Base-by-base conservation (phyloP, 495 filamentous ascomycete species). In the Podospora pseudocomata region DNA sequence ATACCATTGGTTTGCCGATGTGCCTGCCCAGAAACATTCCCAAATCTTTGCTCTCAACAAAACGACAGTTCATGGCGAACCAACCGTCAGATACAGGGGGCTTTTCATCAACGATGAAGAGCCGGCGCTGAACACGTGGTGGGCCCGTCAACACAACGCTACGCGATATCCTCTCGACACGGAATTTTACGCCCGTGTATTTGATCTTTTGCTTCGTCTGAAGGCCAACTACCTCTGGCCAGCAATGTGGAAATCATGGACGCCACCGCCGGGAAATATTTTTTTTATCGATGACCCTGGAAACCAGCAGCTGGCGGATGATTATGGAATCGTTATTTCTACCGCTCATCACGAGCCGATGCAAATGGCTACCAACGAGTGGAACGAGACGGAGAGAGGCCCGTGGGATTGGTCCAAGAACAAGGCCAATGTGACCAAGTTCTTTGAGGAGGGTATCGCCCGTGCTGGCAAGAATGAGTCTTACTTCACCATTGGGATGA, bases 91-190 rank as follows among this genome's bases (percentile, higher is more conserved):
- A 71, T 91, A 88, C 74, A 81, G 88, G 2, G 88, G 87, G 19
- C 83, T 91, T 60, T 91, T 91, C 77, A 82, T 91, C 74, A 90
- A 91, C 75, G 88, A 90, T 68, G 87, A 91, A 67, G 83, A 85
- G 44, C 88, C 87, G 0, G 85, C 84, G 0, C 71, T 90, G 26
- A 75, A 72, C 67, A 71, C 57, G 11, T 75, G 73, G 73, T 75
- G 70, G 73, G 64, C 73, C 13, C 64, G 65, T 4, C 49, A 57
- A 13, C 63, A 75, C 67, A 71, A 71, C 49, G 70, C 70, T 0
- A 71, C 66, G 0, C 64, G 70, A 34, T 68, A 72, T 4, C 82
- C 81, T 1, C 89, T 82, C 69, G 81, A 86, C 67, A 79, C 82
- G 15, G 81, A 85, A 39, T 89, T 90, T 73, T 89, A 90, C 74